phyloP scores from a whole-genome alignment of 495 filamentous ascomycete species.

The Sordaria brevicollis region DNA sequence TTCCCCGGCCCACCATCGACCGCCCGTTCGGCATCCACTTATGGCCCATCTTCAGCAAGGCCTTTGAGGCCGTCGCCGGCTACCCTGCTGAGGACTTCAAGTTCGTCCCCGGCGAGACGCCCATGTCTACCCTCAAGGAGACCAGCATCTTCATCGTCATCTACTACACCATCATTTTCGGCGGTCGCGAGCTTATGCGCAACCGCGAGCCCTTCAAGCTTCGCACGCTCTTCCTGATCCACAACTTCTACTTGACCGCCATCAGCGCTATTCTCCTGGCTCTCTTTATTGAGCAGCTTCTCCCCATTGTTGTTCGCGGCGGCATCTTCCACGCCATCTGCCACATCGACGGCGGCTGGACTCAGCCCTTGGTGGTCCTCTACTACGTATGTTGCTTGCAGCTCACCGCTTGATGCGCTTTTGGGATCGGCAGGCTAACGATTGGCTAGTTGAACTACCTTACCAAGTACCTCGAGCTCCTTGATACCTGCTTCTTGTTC shows the following conservation, averaged over 20 bases:
- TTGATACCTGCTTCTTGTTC: slow-evolving; percentile 75
- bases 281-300: slow-evolving; percentile 64
- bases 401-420: background rate
- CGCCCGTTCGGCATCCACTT: slow-evolving; percentile 83
- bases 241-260: slow-evolving; percentile 70
- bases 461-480: slow-evolving; percentile 71
- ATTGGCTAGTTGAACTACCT: slow-evolving; percentile 58
- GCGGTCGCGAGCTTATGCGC: slow-evolving; percentile 64
- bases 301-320: slow-evolving; percentile 54
- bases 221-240: slow-evolving; percentile 59
- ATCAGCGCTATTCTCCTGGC: slow-evolving; percentile 57
- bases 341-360: slow-evolving; percentile 63
- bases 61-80: slow-evolving; percentile 61
- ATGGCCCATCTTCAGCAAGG: slow-evolving; percentile 91
- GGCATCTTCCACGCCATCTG: slow-evolving; percentile 70
- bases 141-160: slow-evolving; percentile 51
- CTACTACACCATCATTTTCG: slow-evolving; percentile 70
- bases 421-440: slow-evolving; percentile 21
- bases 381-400: slow-evolving; percentile 56
- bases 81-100: slow-evolving; percentile 61
- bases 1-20: slow-evolving; percentile 73
- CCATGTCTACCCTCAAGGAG: slow-evolving; percentile 61
- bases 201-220: slow-evolving; percentile 57
- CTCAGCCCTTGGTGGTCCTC: slow-evolving; percentile 59
- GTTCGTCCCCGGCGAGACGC: slow-evolving; percentile 56